Base-by-base conservation (phyloP, 1,139 yeast species). In the Debaryomycetaceae sp. region DNA sequence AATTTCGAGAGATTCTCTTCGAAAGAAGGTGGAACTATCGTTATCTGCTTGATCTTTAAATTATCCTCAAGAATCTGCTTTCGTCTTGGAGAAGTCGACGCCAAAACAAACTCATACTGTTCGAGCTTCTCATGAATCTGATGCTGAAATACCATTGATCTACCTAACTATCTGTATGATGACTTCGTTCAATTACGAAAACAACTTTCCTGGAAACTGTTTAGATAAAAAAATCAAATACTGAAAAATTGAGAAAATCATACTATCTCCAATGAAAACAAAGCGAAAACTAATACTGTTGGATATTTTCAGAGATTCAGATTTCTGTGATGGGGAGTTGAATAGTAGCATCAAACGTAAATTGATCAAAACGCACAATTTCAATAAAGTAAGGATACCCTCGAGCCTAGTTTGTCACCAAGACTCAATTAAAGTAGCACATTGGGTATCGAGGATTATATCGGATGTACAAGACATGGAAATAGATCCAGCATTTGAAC, bases 41-140 rank as follows among this genome's bases (percentile, higher is more conserved):
- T 61, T 18, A 75, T 61, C 29, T 81, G 57, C 1, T 61, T 42
- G 37, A 91, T 63, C 0, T 89, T 89, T 50, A 91, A 63, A 52
- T 85, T 82, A 2, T 53, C 58, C 13, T 63, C 52, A 30, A 92
- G 56, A 17, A 92, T 83, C 44, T 86, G 87, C 40, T 67, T 63
- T 41, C 98, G 66, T 45, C 97, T 72, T 1, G 95, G 94, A 0
- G 97, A 89, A 2, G 86, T 75, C 1, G 96, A 87, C 1, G 96
- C 97, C 11, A 92, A 68, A 2, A 88, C 67, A 17, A 88, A 66
- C 30, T 65, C 44, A 47, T 51, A 63, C 3, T 48, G 36, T 3
- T 46, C 24, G 4, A 75, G 49, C 33, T 54, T 50, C 1, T 58
- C 51, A 41, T 61, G 58, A 5, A 71, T 43, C 2, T 69, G 63